A percentile compares a stretch with the other conserved stretches of the same genome.
Conservation (phyloP, 2,329 filamentous ascomycete species). For the Curvularia sp. region DNA sequence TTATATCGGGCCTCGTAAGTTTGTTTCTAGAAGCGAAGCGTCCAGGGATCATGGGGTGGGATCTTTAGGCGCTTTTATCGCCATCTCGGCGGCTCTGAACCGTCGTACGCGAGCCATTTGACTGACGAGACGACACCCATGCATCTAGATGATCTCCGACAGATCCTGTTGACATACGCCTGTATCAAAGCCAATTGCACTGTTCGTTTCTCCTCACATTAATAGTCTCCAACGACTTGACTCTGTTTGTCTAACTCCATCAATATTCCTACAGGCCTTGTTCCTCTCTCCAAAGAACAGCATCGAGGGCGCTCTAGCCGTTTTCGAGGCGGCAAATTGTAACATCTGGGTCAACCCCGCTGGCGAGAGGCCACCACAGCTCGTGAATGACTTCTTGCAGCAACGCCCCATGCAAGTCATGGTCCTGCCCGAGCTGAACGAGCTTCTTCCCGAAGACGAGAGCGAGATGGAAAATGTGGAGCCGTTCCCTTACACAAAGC, state of each 20-base stretch:
- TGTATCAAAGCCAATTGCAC: constrained; percentile 52
- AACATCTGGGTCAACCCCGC: constrained; percentile 22
- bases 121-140: too few relatives aligned
- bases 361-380: constrained; percentile 6
- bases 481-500: constrained; percentile 22
- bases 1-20: constrained; percentile 34
- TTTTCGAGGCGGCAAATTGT: constrained; percentile 27
- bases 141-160: constrained; percentile 43
- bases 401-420: constrained; percentile 21
- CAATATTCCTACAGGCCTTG: not conserved
- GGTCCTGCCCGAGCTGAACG: constrained; percentile 20
- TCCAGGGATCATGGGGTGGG: too few relatives aligned
- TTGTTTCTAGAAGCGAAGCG: too few relatives aligned
- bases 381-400: constrained; percentile 18
- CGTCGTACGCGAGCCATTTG: too few relatives aligned
- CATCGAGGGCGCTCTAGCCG: constrained; percentile 27
- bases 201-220: not conserved
- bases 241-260: not conserved
- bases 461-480: constrained; percentile 8
- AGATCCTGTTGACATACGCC: constrained; percentile 49
- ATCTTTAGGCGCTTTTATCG: too few relatives aligned
- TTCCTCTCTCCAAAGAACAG: constrained; percentile 33
- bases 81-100: too few relatives aligned
- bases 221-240: not conserved
- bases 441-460: constrained; percentile 13